These are phyloP conservation scores for Xylaria sp. DNA, from an alignment of 2,329 filamentous ascomycete genomes.

Conservation along the genomic window DNA sequence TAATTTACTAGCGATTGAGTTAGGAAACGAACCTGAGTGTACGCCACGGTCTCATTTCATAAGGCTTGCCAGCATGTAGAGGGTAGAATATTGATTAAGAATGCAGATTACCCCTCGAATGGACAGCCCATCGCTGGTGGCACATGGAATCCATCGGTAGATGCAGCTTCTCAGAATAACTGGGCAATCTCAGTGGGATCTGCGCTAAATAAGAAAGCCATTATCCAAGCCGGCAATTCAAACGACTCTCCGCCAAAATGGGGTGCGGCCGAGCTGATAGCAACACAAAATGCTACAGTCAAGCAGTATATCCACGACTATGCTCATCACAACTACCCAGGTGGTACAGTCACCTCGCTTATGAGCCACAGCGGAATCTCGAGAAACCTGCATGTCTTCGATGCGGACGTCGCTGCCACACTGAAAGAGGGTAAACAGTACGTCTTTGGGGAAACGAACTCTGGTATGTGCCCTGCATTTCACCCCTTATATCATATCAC, in stretches of 20 bases:
- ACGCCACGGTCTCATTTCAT: background rate
- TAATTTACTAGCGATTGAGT: constrained; percentile 59
- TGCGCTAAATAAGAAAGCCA: constrained; percentile 42
- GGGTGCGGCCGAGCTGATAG: constrained; percentile 48
- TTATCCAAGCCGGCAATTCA: constrained; percentile 51
- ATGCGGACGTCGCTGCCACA: constrained; percentile 49
- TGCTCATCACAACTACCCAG: constrained; percentile 57
- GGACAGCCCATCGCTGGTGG: constrained; percentile 47
- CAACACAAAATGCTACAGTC: constrained; percentile 44
- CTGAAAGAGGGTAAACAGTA: constrained; percentile 48
- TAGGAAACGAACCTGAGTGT: constrained; percentile 63
- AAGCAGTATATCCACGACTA: constrained; percentile 50
- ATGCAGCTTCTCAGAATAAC: constrained; percentile 48
- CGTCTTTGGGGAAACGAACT: constrained; percentile 57
- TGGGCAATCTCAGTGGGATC: constrained; percentile 46
- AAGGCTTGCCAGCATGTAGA: background rate
- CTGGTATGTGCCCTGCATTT: constrained; percentile 41
- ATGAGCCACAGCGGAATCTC: constrained; percentile 53
- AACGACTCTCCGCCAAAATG: constrained; percentile 45
- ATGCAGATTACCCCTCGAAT: constrained; percentile 43
- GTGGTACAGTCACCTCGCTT: constrained; percentile 47
- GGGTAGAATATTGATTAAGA: constrained; percentile 8
- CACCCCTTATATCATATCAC: background rate
- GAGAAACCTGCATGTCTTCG: constrained; percentile 47
- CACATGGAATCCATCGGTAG: constrained; percentile 45